Percentiles rank a stretch among this genome's conserved stretches.
Evolutionary conservation across 1,139 yeast genomes (phyloP).

Genomic region (Taiozyma sp.): DNA sequence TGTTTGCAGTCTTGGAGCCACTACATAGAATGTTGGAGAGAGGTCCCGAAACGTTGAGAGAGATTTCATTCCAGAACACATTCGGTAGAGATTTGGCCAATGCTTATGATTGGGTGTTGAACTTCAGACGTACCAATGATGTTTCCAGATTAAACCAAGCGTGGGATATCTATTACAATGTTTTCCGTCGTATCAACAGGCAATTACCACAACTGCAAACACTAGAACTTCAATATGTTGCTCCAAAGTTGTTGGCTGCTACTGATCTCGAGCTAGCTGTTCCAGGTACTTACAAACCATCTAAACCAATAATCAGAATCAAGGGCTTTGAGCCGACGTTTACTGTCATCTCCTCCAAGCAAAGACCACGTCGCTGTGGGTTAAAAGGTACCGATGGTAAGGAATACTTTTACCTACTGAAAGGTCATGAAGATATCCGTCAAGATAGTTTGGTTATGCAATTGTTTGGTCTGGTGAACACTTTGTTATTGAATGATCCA

Average conservation of each 20-base stretch:
- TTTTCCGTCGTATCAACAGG: slow-evolving; percentile 84
- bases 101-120: slow-evolving; percentile 90
- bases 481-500: slow-evolving; percentile 81
- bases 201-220: slow-evolving; percentile 85
- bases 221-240: slow-evolving; percentile 86
- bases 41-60: slow-evolving; percentile 92
- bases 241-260: slow-evolving; percentile 82
- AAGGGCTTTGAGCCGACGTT: slow-evolving; percentile 74
- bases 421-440: slow-evolving; percentile 97
- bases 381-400: slow-evolving; percentile 90
- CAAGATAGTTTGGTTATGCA: slow-evolving; percentile 99
- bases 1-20: slow-evolving; percentile 90
- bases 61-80: slow-evolving; percentile 87
- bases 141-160: slow-evolving; percentile 90
- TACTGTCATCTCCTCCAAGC: slow-evolving; percentile 91
- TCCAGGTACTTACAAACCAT: slow-evolving; percentile 91
- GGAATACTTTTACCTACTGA: slow-evolving; percentile 71
- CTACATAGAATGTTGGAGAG: slow-evolving; percentile 74
- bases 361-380: slow-evolving; percentile 82
- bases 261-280: slow-evolving; percentile 80
- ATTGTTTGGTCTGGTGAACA: slow-evolving; percentile 89
- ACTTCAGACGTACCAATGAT: slow-evolving; percentile 80
- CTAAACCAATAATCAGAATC: slow-evolving; percentile 72
- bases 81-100: slow-evolving; percentile 91
- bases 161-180: slow-evolving; percentile 94